Evolutionary conservation across 2,329 filamentous ascomycete species (phyloP), one percentile per base, ranked within the genome.

Genomic region (Atkinsonella texensis): DNA sequence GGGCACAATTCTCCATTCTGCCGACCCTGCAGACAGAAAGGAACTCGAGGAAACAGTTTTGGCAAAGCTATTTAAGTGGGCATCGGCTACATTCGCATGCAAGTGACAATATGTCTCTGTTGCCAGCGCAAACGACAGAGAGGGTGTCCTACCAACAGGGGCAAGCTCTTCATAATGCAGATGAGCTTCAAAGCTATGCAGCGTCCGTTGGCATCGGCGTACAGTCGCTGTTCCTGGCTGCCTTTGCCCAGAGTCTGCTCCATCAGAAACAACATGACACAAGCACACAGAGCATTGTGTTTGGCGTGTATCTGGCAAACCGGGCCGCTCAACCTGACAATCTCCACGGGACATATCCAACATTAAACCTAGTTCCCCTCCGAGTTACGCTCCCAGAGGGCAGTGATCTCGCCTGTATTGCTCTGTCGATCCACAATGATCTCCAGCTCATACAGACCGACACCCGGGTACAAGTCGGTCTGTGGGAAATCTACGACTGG

Each of bases 291-390:
- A 46, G 51, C n/a, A 55, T 87, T 1, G 68, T 88, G 0, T 75
- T 95, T 48, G 90, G 89, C 2, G 67, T 95, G 20, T 96, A 95
- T 64, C 77, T 95, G 9, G 87, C 89, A 42, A 95, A 94, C 63
- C 79, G 89, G 49, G 74, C 76, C 0, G 66, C 75, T 9, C 68
- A 75, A 3, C 69, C 74, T 3, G 63, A 81, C 1, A 69, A 77
- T 2, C 62, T 70, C 0, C 56, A 58, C 2, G 28, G 44, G 0
- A 68, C 75, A 0, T 83, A 80, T 33, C 89, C 90, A 0, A 93
- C 87, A 0, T 73, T 96, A 18, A 90, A 86, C 57, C 73, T 96
- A 4, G 75, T 95, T 1, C 89, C 89, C 0, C 67, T 96, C 0
- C 74, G 74, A 11, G 75, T 93, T 1, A 62, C 57, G 6, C 31